phyloP scores from a whole-genome alignment of 2,329 filamentous ascomycete species.

The Corynespora cassiicola region DNA sequence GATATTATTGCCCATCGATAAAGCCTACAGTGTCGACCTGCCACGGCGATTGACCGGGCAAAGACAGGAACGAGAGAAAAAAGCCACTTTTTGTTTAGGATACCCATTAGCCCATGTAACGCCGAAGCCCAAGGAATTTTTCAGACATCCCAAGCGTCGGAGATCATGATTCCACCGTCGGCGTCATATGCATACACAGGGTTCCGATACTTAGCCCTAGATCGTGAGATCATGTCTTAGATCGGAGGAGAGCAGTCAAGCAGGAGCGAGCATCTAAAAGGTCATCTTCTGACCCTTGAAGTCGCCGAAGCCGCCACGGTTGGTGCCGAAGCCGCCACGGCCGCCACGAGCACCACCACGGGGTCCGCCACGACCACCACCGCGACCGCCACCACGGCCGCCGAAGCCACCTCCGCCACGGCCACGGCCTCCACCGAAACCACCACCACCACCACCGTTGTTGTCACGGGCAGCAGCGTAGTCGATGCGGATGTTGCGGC shows the following conservation, averaged over 20 bases:
- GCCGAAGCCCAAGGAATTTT: too few species aligned
- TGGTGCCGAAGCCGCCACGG: constrained; percentile 51
- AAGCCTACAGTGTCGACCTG: too few species aligned
- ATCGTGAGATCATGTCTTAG: too few species aligned
- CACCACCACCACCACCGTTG: constrained; percentile 62
- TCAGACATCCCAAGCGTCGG: too few species aligned
- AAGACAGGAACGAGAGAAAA: too few species aligned
- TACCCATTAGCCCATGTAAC: too few species aligned
- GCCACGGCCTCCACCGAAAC: constrained; percentile 58
- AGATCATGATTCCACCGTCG: too few species aligned
- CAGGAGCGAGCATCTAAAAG: constrained; percentile 63
- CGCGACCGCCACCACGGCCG: constrained; percentile 55
- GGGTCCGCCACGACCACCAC: constrained; percentile 50
- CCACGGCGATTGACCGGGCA: too few species aligned
- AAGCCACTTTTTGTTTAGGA: too few species aligned
- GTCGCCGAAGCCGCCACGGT: constrained; percentile 66
- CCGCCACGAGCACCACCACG: constrained; percentile 53
- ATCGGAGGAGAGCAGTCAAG: background rate
- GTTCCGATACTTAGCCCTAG: too few species aligned
- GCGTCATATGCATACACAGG: too few species aligned
- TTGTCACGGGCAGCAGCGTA: constrained; percentile 73
- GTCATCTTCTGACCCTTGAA: constrained; percentile 83
- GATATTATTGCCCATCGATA: too few species aligned
- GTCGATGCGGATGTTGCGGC: constrained; percentile 82
- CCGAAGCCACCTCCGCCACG: constrained; percentile 56